phyloP scores from a whole-genome alignment of 495 filamentous ascomycete species.

The Aspergillus cristatus region DNA sequence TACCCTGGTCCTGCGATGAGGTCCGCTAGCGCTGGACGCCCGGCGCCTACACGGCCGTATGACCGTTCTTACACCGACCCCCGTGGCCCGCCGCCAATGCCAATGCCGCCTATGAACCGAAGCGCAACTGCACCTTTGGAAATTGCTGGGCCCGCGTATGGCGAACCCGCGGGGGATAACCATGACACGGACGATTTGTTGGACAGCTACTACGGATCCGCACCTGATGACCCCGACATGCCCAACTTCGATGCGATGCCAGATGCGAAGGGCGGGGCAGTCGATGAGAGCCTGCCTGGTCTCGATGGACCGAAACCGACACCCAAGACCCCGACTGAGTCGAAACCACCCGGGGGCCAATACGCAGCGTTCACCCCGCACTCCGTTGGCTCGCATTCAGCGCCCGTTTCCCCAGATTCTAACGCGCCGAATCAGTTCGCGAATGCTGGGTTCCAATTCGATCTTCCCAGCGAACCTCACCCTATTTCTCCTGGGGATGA shows the following conservation, averaged over 20 bases:
- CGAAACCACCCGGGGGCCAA: too few relatives aligned
- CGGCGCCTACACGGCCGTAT: slow-evolving; percentile 4
- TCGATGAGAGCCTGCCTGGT: slow-evolving; percentile 46
- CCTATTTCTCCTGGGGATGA: slow-evolving; percentile 35
- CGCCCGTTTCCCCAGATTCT: slow-evolving; percentile 26
- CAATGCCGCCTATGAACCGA: slow-evolving; percentile 21
- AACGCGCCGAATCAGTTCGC: slow-evolving; percentile 43
- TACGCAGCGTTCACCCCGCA: slow-evolving; percentile 29
- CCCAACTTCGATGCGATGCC: slow-evolving; percentile 68
- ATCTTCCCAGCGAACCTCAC: slow-evolving; percentile 55
- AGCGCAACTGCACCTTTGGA: slow-evolving; percentile 33
- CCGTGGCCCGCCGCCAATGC: slow-evolving; percentile 18
- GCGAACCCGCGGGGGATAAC: slow-evolving; percentile 19
- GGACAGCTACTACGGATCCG: slow-evolving; percentile 32
- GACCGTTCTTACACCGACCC: slow-evolving; percentile 22
- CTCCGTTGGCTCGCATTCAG: slow-evolving; percentile 37
- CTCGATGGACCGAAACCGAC: slow-evolving; percentile 24
- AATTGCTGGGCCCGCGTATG: slow-evolving; percentile 17
- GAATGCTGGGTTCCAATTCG: slow-evolving; percentile 52
- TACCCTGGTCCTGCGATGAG: slow-evolving; percentile 14
- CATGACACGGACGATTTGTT: slow-evolving; percentile 23
- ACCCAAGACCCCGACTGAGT: slow-evolving; percentile 11
- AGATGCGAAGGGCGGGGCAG: slow-evolving; percentile 22
- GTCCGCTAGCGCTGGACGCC: slow-evolving; percentile 19
- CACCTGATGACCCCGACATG: slow-evolving; percentile 44